phyloP scores from a whole-genome alignment of 140 eudicot genomes.

The Erigeron philadelphicus region DNA sequence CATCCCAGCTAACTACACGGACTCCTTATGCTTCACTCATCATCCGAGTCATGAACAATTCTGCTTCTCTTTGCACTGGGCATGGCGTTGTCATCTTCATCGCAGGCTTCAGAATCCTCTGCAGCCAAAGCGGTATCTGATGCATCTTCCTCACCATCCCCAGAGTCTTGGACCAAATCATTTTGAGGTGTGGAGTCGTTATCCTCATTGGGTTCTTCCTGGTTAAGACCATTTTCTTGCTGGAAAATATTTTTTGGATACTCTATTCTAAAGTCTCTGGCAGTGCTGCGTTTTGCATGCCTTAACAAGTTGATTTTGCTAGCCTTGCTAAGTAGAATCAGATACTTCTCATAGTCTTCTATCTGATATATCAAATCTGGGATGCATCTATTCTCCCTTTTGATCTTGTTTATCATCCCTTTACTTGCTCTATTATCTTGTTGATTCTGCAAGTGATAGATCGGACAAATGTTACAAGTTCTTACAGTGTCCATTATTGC shows the following conservation, averaged over 20 bases:
- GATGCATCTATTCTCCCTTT: conserved; percentile 79
- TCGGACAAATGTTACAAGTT: background rate
- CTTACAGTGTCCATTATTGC: background rate
- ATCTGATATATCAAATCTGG: conserved; percentile 82
- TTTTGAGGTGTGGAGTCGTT: conserved; percentile 25
- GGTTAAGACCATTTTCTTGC: conserved; percentile 34
- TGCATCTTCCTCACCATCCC: conserved; percentile 33
- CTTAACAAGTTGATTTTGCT: conserved; percentile 55
- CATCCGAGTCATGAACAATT: conserved; percentile 53
- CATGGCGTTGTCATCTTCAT: conserved; percentile 36
- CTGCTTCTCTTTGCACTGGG: conserved; percentile 46
- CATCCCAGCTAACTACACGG: background rate
- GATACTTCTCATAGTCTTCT: conserved; percentile 77
- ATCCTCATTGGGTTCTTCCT: conserved; percentile 40
- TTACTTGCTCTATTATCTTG: conserved; percentile 43
- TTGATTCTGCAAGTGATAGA: conserved; percentile 45
- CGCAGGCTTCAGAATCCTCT: conserved; percentile 45
- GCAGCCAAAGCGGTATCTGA: conserved; percentile 37
- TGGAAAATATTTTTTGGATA: conserved; percentile 21
- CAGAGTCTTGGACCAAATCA: conserved; percentile 34
- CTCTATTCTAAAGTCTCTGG: conserved; percentile 56
- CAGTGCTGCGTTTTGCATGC: conserved; percentile 82
- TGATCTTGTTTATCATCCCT: conserved; percentile 67
- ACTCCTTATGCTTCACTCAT: conserved; percentile 33
- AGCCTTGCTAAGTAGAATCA: conserved; percentile 64